These are phyloP conservation scores for Penicillium sp. DNA, from an alignment of 2,329 filamentous ascomycete genomes.

Conservation along the genomic window DNA sequence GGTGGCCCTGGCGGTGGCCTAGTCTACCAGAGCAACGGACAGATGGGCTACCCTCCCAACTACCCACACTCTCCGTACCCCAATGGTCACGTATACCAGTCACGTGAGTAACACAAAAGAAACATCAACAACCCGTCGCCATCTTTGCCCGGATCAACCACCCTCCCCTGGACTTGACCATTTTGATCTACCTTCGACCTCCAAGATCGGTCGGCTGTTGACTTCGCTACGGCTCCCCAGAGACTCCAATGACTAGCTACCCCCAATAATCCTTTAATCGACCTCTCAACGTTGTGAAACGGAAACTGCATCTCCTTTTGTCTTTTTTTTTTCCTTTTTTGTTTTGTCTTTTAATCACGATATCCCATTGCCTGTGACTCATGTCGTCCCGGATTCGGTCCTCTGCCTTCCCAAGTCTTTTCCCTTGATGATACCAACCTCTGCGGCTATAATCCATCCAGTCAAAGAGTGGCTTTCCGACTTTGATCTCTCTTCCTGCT, in stretches of 20 bases:
- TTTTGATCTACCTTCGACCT: conserved; percentile 11
- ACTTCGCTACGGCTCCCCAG: conserved; percentile 32
- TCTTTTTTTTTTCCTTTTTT: conserved; percentile 14
- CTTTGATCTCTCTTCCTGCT: conserved; percentile 10
- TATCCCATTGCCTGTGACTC: conserved; percentile 33
- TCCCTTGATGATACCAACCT: conserved; percentile 37
- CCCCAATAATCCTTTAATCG: conserved; percentile 35
- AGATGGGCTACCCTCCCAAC: conserved; percentile 48
- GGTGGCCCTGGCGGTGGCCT: conserved; percentile 56
- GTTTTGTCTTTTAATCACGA: conserved; percentile 33
- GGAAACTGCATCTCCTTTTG: conserved; percentile 22
- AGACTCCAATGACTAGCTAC: conserved; percentile 36
- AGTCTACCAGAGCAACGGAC: conserved; percentile 51
- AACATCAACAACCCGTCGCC: conserved; percentile 12
- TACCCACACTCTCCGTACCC: conserved; percentile 54
- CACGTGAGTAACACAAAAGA: conserved; percentile 46
- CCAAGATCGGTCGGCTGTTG: conserved; percentile 26
- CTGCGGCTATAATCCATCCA: conserved; percentile 30
- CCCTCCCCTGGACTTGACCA: conserved; percentile 1
- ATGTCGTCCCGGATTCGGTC: conserved; percentile 35
- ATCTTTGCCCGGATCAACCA: conserved; percentile 24
- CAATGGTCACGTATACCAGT: conserved; percentile 51
- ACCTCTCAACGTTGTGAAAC: conserved; percentile 20
- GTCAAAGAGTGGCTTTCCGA: conserved; percentile 33
- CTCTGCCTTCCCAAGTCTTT: conserved; percentile 24